phyloP scores from a whole-genome alignment of 2,329 filamentous ascomycete species.

The Monilinia fructicola region DNA sequence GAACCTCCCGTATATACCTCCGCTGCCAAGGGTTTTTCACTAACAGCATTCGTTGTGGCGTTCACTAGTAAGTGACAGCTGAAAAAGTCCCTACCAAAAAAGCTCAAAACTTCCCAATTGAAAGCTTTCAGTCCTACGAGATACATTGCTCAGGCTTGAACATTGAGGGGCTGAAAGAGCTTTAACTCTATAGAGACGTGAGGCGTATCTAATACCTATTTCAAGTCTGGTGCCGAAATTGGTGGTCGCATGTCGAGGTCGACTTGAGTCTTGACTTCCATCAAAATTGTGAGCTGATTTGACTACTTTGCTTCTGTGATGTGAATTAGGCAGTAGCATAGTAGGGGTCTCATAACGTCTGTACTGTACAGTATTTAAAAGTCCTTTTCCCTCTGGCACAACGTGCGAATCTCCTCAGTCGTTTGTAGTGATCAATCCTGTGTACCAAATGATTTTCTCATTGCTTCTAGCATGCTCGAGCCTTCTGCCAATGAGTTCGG shows the following conservation, averaged over 20 bases:
- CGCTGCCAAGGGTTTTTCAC: slow-evolving; percentile 1
- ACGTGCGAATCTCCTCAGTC: background rate
- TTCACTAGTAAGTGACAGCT: slow-evolving; percentile 14
- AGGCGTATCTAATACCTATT: background rate
- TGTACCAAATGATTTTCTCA: background rate
- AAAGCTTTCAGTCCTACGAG: background rate
- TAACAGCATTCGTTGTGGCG: background rate
- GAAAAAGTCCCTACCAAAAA: slow-evolving; percentile 8
- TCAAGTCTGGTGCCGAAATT: background rate
- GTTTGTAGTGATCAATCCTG: background rate
- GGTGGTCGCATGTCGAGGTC: background rate
- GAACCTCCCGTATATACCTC: background rate
- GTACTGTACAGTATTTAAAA: background rate
- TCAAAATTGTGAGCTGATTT: background rate
- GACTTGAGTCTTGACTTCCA: background rate
- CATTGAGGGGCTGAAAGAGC: background rate
- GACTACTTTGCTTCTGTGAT: background rate
- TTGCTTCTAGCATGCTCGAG: background rate
- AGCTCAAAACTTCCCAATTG: background rate
- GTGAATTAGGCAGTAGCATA: slow-evolving; percentile 2
- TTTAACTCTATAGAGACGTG: slow-evolving; percentile 8
- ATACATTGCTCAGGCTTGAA: background rate
- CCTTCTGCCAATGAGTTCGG: background rate
- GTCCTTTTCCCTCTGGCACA: background rate
- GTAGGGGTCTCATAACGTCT: background rate